Evolutionary conservation across 192 early-diverging fungal species (phyloP).

Genomic region (Coemansia sp.): DNA sequence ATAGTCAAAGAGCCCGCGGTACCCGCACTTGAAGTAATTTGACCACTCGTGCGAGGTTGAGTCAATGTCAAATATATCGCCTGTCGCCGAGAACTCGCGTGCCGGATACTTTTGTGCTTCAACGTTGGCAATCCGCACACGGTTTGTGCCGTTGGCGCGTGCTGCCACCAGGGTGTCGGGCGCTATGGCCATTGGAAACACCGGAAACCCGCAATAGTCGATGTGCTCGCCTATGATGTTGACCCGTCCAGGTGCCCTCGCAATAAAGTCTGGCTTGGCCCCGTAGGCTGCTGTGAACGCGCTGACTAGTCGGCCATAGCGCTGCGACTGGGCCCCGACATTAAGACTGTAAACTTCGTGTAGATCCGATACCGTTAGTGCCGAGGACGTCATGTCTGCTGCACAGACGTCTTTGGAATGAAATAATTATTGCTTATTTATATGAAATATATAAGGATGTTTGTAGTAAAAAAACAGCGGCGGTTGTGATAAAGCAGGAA

Average conservation of each 20-base stretch:
- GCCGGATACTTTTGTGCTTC: conserved; percentile 32
- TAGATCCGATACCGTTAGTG: conserved; percentile 23
- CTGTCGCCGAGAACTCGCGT: conserved; percentile 17
- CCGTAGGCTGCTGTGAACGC: conserved; percentile 61
- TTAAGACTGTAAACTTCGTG: conserved; percentile 35
- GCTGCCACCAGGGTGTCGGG: conserved; percentile 52
- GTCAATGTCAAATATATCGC: conserved; percentile 68
- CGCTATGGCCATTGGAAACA: conserved; percentile 95
- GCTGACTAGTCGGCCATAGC: conserved; percentile 57
- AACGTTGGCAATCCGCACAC: conserved; percentile 32
- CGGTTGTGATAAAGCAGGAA: too few species aligned
- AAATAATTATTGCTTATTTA: background rate
- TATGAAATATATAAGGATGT: too few species aligned
- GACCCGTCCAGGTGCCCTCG: conserved; percentile 89
- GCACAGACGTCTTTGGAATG: too few species aligned
- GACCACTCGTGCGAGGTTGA: conserved; percentile 73
- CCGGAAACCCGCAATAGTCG: conserved; percentile 92
- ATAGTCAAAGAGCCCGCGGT: conserved; percentile 54
- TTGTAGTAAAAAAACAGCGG: too few species aligned
- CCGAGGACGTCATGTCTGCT: background rate
- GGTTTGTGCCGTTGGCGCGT: conserved; percentile 27
- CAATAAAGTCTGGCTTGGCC: conserved; percentile 72
- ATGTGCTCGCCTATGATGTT: conserved; percentile 98
- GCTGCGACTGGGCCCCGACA: conserved; percentile 29
- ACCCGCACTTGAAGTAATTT: conserved; percentile 93